Conservation (phyloP, 108 stramenopile genomes). For the Schizochytrium sp. region DNA sequence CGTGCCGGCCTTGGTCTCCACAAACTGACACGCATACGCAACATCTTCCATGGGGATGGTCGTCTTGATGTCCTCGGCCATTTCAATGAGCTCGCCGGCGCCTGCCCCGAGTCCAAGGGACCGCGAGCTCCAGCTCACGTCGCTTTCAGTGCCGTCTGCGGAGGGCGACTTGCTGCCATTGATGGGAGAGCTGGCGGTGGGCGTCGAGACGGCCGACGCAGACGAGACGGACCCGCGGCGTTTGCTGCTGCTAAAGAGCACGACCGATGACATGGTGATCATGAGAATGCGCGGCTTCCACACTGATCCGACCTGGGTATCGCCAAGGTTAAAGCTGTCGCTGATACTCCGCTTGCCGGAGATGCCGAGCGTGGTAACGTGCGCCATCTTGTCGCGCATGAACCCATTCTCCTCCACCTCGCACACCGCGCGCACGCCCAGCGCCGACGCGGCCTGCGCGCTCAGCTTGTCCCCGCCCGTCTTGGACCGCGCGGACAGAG, state of each 20-base stretch:
- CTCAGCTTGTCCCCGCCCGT: background rate
- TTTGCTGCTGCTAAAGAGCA: background rate
- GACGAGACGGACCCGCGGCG: background rate
- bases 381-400: conserved; percentile 6
- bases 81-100: background rate
- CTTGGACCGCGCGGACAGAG: background rate
- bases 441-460: background rate
- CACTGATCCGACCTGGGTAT: background rate
- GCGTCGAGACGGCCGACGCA: background rate
- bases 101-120: background rate
- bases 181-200: background rate
- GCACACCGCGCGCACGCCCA: background rate
- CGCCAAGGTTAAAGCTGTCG: background rate
- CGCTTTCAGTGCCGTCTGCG: background rate
- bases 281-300: conserved; percentile 13
- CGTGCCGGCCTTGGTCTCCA: background rate
- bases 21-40: background rate
- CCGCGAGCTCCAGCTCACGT: background rate
- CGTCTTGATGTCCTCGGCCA: background rate
- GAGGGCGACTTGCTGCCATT: too few species aligned
- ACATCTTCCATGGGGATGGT: background rate
- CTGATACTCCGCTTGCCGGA: background rate
- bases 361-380: background rate
- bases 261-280: conserved; percentile 12
- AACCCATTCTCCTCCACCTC: conserved; percentile 15